These are phyloP conservation scores for Gracilaria domingensis DNA, from an alignment of 23 red algal species.

Conservation along the genomic window DNA sequence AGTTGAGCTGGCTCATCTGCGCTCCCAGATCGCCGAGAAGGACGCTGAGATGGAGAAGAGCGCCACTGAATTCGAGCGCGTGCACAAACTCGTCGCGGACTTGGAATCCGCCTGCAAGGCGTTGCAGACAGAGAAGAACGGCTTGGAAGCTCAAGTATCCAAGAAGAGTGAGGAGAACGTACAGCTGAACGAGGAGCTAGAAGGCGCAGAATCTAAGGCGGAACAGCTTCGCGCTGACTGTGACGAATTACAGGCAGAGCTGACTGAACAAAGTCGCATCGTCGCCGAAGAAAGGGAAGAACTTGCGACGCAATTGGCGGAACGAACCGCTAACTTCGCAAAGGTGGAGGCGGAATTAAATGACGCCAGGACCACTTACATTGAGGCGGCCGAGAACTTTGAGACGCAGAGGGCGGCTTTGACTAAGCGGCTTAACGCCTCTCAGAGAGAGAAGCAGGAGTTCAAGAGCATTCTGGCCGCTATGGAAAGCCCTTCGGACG, in stretches of 20 bases:
- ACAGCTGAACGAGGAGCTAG: not conserved
- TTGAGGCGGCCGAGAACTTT: slow-evolving; percentile 29
- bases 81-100: slow-evolving; percentile 1
- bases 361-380: slow-evolving; percentile 41
- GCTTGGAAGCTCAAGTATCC: not conserved
- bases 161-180: not conserved
- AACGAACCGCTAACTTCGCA: slow-evolving; percentile 31
- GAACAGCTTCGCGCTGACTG: not conserved
- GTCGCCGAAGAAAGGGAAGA: slow-evolving; percentile 25
- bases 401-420: slow-evolving; percentile 14
- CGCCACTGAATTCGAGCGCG: not conserved
- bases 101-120: not conserved
- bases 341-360: slow-evolving; percentile 43
- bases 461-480: not conserved
- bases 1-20: slow-evolving; percentile 1
- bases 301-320: slow-evolving; percentile 23
- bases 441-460: slow-evolving; percentile 4
- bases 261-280: not conserved
- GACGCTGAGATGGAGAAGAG: slow-evolving; percentile 2
- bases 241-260: not conserved
- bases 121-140: slow-evolving; percentile 1
- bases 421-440: not conserved
- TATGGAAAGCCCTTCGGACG: not conserved
- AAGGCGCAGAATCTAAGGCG: not conserved
- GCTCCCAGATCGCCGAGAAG: not conserved